Percentiles rank a stretch among this genome's conserved stretches.
phyloP scores from a whole-genome alignment of 2,329 filamentous ascomycete species.

The Fusarium nanum region DNA sequence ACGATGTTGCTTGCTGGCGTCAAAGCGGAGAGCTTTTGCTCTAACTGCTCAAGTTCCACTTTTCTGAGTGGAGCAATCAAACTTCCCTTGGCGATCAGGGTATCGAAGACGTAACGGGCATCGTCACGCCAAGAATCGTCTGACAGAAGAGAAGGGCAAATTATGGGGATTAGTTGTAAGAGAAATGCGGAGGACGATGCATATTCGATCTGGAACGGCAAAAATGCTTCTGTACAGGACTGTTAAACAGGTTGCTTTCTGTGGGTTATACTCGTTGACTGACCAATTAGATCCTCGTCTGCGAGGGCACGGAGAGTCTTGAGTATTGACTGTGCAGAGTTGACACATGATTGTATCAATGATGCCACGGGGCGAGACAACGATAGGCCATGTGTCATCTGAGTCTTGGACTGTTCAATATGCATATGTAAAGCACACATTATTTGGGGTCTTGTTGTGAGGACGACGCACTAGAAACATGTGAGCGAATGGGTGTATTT shows the following conservation, averaged over 20 bases:
- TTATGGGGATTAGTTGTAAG: constrained; percentile 50
- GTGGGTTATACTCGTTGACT: not conserved
- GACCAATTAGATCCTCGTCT: constrained; percentile 48
- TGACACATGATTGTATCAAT: constrained; percentile 47
- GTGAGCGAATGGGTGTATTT: not conserved
- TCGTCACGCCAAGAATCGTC: constrained; percentile 53
- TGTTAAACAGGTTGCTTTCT: not conserved
- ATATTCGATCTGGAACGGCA: constrained; percentile 57
- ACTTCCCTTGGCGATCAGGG: constrained; percentile 53
- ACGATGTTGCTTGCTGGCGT: constrained; percentile 43
- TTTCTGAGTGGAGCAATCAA: constrained; percentile 53
- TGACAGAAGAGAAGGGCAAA: constrained; percentile 51
- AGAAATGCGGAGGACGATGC: constrained; percentile 57
- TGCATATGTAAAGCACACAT: constrained; percentile 51
- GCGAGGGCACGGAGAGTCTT: constrained; percentile 44
- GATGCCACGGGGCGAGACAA: constrained; percentile 45
- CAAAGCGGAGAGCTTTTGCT: constrained; percentile 51
- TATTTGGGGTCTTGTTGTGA: constrained; percentile 48
- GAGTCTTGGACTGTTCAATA: constrained; percentile 44
- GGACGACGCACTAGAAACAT: constrained; percentile 42
- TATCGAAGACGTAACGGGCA: constrained; percentile 52
- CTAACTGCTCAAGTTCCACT: constrained; percentile 53
- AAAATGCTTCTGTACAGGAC: constrained; percentile 46
- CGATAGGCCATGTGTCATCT: constrained; percentile 25
- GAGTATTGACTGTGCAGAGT: constrained; percentile 46